Evolutionary conservation across 305 asterid genomes (phyloP), one percentile per base, ranked within the genome.

Genomic region (Vinca major): DNA sequence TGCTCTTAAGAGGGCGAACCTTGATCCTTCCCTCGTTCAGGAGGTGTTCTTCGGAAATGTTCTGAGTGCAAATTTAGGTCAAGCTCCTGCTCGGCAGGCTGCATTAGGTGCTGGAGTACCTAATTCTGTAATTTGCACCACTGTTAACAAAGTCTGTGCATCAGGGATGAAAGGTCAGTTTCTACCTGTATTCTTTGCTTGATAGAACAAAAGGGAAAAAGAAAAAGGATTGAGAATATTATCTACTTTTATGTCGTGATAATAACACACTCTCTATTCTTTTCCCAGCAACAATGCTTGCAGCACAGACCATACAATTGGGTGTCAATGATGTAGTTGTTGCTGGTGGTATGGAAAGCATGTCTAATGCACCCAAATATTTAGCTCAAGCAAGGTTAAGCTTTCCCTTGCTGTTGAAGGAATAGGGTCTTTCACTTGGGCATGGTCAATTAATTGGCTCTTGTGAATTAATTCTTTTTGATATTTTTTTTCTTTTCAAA

Each of bases 1-100:
- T 83, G 99, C 99, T 73, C 90, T 93, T 63, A 75, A 84, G 77
- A 87, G 96, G 79, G 94, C 99, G 54, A 88, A 89, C 44, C 76
- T 90, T 26, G 85, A 87, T 66, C 96, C 99, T 44, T 85, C 90
- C 62, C 75, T 81, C 62, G 99, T 90, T 57, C 96, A 93, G 81
- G 99, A 93, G 83, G 91, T 93, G 58, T 93, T 89, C 86, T 89
- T 90, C 57, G 99, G 99, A 54, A 93, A 93, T 77, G 97, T 93
- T 74, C 92, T 93, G 33, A 83, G 95, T 73, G 96, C 97, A 21
- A 93, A 93, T 83, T 86, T 93, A 84, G 99, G 99, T 71, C 99
- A 90, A 84, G 99, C 99, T 77, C 99, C 99, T 21, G 99, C 99
- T 20, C 85, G 97, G 78, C 99, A 93, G 78, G 97, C 96, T 74